phyloP scores from a whole-genome alignment of 805 yeast species.

The Saccharomycopsis sp. region DNA sequence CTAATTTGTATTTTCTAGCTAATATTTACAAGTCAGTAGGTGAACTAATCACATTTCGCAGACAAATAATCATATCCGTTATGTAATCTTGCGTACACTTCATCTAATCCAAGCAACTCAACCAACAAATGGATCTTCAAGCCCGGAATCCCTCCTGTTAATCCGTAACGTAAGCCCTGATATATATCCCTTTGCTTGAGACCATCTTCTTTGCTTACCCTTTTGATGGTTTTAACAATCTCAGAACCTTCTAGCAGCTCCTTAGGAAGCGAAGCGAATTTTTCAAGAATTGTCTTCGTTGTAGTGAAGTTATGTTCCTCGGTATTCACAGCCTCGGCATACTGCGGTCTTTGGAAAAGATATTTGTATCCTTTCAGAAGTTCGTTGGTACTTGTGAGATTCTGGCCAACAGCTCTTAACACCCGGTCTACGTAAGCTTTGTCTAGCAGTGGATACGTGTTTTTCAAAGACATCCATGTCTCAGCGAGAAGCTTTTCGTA shows the following conservation, averaged over 20 bases:
- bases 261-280: background rate
- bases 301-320: background rate
- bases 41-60: too few relatives aligned
- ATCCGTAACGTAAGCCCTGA: slow-evolving; percentile 56
- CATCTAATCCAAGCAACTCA: slow-evolving; percentile 46
- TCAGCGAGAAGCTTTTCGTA: slow-evolving; percentile 31
- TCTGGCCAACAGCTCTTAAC: slow-evolving; percentile 39
- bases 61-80: slow-evolving; percentile 22
- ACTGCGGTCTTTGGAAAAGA: slow-evolving; percentile 36
- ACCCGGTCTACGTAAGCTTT: slow-evolving; percentile 30
- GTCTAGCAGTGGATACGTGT: slow-evolving; percentile 22
- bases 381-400: slow-evolving; percentile 49
- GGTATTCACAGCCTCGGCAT: slow-evolving; percentile 18
- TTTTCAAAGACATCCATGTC: slow-evolving; percentile 23
- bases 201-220: slow-evolving; percentile 10
- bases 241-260: slow-evolving; percentile 18
- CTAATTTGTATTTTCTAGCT: too few relatives aligned
- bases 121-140: slow-evolving; percentile 54
- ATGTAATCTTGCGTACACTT: slow-evolving; percentile 26
- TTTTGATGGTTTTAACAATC: slow-evolving; percentile 1
- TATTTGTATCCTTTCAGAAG: slow-evolving; percentile 34
- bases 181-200: slow-evolving; percentile 39
- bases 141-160: slow-evolving; percentile 69
- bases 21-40: too few relatives aligned
- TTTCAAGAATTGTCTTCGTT: background rate